These are phyloP conservation scores for Dactylonectria macrodidyma DNA, from an alignment of 2,329 filamentous ascomycete genomes.

Conservation along the genomic window DNA sequence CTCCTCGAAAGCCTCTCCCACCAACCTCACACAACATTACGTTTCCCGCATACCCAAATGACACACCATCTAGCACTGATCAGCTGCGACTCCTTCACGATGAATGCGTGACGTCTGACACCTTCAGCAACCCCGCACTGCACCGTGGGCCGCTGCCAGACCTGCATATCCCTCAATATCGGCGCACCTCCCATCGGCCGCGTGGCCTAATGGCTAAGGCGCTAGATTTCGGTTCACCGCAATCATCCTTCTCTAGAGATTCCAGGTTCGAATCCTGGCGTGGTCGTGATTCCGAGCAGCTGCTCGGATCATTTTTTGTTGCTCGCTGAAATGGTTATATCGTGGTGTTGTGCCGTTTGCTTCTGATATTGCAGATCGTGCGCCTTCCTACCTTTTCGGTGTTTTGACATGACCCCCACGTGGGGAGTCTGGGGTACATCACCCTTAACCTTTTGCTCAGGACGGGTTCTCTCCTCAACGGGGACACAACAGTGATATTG, in stretches of 20 bases:
- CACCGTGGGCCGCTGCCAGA: neutral
- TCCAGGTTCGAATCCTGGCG: constrained; percentile 62
- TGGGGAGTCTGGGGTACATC: constrained; percentile 5
- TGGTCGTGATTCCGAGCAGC: constrained; percentile 49
- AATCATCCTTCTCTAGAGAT: constrained; percentile 55
- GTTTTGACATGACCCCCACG: neutral
- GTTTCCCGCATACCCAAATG: too few species aligned
- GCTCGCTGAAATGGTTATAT: too few species aligned
- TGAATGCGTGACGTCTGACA: neutral
- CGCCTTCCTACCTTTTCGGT: neutral
- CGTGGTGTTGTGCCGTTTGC: neutral
- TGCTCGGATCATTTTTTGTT: constrained; percentile 26
- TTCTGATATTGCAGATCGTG: neutral
- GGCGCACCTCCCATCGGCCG: constrained; percentile 49
- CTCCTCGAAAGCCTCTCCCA: too few species aligned
- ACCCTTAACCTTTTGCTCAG: neutral
- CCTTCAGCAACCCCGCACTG: neutral
- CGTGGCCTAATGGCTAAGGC: constrained; percentile 62
- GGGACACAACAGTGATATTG: neutral
- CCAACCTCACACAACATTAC: too few species aligned
- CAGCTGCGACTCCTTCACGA: neutral
- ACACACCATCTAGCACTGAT: too few species aligned
- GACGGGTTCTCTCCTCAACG: neutral
- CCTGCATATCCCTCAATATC: constrained; percentile 3
- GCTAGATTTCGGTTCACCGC: constrained; percentile 57